Conservation (phyloP, 2,329 filamentous ascomycete genomes). For the Hymenoscyphus fraxineus region DNA sequence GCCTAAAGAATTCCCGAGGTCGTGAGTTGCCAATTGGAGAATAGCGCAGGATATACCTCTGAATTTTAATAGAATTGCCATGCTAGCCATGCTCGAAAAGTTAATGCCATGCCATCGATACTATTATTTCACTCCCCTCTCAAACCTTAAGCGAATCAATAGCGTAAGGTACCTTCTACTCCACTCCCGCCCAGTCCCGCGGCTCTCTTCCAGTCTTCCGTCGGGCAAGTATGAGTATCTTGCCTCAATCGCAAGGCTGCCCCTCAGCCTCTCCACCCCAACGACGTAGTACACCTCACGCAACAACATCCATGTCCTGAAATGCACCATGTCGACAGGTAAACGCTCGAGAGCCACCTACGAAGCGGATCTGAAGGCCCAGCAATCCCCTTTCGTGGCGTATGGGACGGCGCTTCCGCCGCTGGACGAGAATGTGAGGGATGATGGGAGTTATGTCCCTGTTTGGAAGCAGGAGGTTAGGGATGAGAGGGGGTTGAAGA, state of each 20-base stretch:
- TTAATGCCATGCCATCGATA: neutral
- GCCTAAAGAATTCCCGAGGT: too few species aligned
- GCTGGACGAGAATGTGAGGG: slow-evolving; percentile 69
- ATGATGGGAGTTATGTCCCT: slow-evolving; percentile 89
- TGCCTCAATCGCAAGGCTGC: slow-evolving; percentile 1
- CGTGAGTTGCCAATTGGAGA: too few species aligned
- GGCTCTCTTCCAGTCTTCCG: too few species aligned
- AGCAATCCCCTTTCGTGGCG: slow-evolving; percentile 69
- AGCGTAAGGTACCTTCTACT: neutral
- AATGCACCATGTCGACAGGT: slow-evolving; percentile 55
- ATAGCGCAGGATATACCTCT: too few species aligned
- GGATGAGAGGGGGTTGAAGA: slow-evolving; percentile 85
- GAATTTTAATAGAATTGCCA: too few species aligned
- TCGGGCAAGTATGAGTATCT: too few species aligned
- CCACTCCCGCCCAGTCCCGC: neutral
- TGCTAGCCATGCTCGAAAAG: neutral
- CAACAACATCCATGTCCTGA: too few species aligned
- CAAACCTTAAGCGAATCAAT: neutral
- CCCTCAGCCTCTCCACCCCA: neutral
- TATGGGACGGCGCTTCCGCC: slow-evolving; percentile 85
- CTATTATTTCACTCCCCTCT: neutral
- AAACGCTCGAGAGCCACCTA: slow-evolving; percentile 78
- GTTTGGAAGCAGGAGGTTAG: slow-evolving; percentile 98
- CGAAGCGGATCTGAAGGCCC: slow-evolving; percentile 66
- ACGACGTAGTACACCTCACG: neutral